These are phyloP conservation scores for Phalaenopsis equestris DNA, from an alignment of 106 monocot species.

Conservation along the genomic window DNA sequence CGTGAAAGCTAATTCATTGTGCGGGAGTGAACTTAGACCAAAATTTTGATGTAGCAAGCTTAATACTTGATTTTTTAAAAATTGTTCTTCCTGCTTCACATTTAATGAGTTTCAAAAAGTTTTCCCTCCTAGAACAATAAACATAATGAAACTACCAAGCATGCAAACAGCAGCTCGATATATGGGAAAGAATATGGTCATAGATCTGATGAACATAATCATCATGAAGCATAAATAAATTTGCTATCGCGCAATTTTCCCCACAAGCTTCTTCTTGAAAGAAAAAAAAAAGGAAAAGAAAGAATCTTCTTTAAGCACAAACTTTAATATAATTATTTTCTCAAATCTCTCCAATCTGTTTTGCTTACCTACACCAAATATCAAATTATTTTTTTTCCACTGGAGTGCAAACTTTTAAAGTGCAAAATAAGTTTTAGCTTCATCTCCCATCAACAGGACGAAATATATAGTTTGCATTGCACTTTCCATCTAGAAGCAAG, in stretches of 20 bases:
- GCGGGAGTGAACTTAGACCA: background rate
- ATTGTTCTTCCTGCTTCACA: background rate
- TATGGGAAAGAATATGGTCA: background rate
- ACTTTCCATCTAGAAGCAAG: background rate
- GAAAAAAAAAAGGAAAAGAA: too few species aligned
- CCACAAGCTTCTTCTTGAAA: too few species aligned
- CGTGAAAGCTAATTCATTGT: background rate
- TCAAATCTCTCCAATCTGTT: background rate
- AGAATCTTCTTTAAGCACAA: background rate
- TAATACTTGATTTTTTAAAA: background rate
- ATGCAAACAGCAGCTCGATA: background rate
- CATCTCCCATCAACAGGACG: background rate
- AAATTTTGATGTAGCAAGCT: background rate
- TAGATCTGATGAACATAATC: background rate
- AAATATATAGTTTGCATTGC: background rate
- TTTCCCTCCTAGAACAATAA: background rate
- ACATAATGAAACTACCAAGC: background rate
- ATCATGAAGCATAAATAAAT: too few species aligned
- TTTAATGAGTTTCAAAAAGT: background rate
- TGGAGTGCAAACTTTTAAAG: background rate
- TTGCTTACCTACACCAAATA: background rate
- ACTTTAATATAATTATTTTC: background rate
- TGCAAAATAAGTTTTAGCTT: background rate
- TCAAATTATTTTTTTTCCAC: background rate
- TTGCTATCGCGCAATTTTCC: too few species aligned